A percentile compares a stretch with the other conserved stretches of the same genome.
phyloP scores from a whole-genome alignment of 768 basidiomycete species.

The Pseudohyphozyma bogoriensis region DNA sequence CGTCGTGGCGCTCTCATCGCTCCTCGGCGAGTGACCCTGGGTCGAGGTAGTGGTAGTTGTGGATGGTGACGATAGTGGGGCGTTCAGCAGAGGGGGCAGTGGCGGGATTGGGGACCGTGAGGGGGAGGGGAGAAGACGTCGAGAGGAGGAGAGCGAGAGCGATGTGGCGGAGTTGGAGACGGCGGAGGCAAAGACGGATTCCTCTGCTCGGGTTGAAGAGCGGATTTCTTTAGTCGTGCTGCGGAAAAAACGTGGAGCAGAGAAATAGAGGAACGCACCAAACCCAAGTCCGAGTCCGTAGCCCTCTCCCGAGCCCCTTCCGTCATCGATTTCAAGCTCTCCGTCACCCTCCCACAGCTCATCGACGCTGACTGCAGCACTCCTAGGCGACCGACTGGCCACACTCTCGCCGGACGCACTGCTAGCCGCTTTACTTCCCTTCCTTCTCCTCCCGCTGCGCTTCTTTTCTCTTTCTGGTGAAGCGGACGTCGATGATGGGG shows the following conservation, averaged over 20 bases:
- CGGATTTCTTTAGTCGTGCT: not conserved
- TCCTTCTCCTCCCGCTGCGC: not conserved
- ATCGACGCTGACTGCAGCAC: not conserved
- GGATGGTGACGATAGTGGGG: too few relatives aligned
- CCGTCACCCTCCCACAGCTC: not conserved
- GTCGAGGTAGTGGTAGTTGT: too few relatives aligned
- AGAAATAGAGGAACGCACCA: too few relatives aligned
- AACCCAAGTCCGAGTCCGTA: too few relatives aligned
- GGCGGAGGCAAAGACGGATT: not conserved
- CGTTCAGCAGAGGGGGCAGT: too few relatives aligned
- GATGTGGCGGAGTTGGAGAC: too few relatives aligned
- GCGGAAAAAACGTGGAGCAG: too few relatives aligned
- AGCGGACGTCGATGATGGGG: not conserved
- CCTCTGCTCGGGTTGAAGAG: not conserved
- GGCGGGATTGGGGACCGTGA: too few relatives aligned
- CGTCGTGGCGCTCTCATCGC: too few relatives aligned
- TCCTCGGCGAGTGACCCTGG: too few relatives aligned
- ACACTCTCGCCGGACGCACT: not conserved
- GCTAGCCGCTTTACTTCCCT: not conserved
- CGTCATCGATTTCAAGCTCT: not conserved
- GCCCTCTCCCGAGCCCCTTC: too few relatives aligned
- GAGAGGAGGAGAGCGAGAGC: not conserved
- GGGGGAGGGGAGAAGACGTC: not conserved
- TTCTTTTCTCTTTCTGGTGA: not conserved
- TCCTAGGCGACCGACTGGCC: not conserved